Conservation (phyloP, 2,329 filamentous ascomycete species). For the Stromatinia cepivora region DNA sequence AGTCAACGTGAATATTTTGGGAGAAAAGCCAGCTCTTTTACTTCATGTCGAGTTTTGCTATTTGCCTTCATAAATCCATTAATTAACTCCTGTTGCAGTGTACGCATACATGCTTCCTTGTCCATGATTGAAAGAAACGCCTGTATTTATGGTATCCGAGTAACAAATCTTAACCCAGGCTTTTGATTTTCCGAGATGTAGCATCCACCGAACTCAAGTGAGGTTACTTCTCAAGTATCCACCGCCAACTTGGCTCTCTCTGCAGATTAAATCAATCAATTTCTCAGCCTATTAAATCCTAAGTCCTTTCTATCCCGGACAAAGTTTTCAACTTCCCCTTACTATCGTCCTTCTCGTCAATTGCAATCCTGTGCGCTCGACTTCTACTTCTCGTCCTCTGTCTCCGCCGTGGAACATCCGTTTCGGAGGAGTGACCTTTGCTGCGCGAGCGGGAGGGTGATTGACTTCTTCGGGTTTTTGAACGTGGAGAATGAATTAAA, state of each 20-base stretch:
- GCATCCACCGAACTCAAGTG: neutral
- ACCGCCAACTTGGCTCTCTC: neutral
- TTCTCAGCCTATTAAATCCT: neutral
- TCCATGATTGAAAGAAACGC: neutral
- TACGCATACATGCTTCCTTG: neutral
- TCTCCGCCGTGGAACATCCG: constrained; percentile 28
- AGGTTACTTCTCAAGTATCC: neutral
- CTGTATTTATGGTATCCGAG: neutral
- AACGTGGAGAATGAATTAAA: neutral
- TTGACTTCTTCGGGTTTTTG: constrained; percentile 29
- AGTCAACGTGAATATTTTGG: neutral
- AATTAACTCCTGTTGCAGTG: neutral
- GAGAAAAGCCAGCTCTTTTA: neutral
- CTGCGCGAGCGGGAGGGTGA: constrained; percentile 28
- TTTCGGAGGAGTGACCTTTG: constrained; percentile 6
- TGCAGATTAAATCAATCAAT: neutral
- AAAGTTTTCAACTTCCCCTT: neutral
- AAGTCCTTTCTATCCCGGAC: neutral
- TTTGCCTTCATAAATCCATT: neutral
- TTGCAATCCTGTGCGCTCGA: constrained; percentile 23
- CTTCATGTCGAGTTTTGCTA: neutral
- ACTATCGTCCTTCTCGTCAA: constrained; percentile 5
- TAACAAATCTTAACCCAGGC: neutral
- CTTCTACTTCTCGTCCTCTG: constrained; percentile 32
- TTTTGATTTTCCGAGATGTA: neutral